These are phyloP conservation scores for Skeletonema costatum DNA, from an alignment of 108 stramenopile genomes.

Conservation along the genomic window DNA sequence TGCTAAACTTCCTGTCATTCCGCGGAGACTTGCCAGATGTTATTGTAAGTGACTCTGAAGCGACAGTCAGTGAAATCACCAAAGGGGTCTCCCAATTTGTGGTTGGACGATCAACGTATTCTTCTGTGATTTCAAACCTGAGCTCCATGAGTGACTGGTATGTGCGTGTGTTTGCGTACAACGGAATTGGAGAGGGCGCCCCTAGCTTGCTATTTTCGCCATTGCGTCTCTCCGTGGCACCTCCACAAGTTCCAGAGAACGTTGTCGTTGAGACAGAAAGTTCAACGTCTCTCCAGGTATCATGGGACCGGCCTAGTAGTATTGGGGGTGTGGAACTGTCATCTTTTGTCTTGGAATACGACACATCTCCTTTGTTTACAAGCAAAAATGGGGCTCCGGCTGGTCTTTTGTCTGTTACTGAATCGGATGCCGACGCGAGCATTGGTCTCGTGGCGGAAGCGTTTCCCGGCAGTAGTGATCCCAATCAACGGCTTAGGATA, in stretches of 20 bases:
- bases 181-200: conserved; percentile 64
- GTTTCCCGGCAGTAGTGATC: conserved; percentile 30
- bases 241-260: conserved; percentile 48
- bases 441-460: conserved; percentile 35
- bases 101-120: conserved; percentile 48
- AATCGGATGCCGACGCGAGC: conserved; percentile 33
- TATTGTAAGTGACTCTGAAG: conserved; percentile 27
- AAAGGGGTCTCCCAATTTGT: conserved; percentile 54
- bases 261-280: conserved; percentile 33
- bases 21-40: conserved; percentile 50
- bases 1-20: conserved; percentile 41
- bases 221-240: conserved; percentile 33
- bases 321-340: conserved; percentile 46
- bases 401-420: conserved; percentile 28
- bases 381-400: conserved; percentile 38
- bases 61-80: conserved; percentile 31
- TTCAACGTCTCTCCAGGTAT: conserved; percentile 42
- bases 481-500: conserved; percentile 27
- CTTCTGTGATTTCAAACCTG: conserved; percentile 47
- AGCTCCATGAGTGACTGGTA: conserved; percentile 61
- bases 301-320: conserved; percentile 62
- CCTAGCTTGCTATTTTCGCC: conserved; percentile 40
- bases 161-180: conserved; percentile 83
- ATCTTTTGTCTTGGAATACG: conserved; percentile 50
- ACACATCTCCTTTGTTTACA: conserved; percentile 45